These are phyloP conservation scores for Papiliotrema nemorosa DNA, from an alignment of 1,284 basidiomycete genomes.

Conservation along the genomic window DNA sequence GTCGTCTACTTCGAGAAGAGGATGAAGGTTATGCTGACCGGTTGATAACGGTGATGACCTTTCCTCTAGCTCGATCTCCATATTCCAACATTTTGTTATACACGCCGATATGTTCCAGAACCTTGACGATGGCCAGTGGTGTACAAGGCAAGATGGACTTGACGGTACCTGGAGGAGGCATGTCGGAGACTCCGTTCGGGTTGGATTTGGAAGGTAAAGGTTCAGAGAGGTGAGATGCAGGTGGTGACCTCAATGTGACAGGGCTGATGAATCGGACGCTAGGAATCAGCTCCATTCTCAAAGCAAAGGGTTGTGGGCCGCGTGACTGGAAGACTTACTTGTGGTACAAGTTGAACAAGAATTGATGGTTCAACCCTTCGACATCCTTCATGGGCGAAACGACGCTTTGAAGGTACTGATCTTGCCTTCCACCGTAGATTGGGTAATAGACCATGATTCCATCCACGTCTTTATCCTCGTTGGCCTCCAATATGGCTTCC, in stretches of 20 bases:
- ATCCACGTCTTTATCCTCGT: conserved; percentile 77
- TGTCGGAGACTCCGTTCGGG: conserved; percentile 47
- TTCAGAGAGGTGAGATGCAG: conserved; percentile 35
- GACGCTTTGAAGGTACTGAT: conserved; percentile 81
- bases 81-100: conserved; percentile 90
- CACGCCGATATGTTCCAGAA: conserved; percentile 81
- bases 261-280: conserved; percentile 65
- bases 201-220: conserved; percentile 29
- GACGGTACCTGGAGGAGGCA: conserved; percentile 58
- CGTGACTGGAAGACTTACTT: conserved; percentile 57
- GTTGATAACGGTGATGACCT: conserved; percentile 91
- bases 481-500: conserved; percentile 91
- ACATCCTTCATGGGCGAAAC: conserved; percentile 94
- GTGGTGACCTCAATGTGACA: conserved; percentile 45
- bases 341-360: conserved; percentile 95
- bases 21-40: conserved; percentile 55
- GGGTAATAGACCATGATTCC: conserved; percentile 99
- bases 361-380: conserved; percentile 93
- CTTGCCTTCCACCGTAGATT: conserved; percentile 84
- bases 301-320: not conserved
- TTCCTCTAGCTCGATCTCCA: conserved; percentile 91
- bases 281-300: not conserved
- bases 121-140: conserved; percentile 93
- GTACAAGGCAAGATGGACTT: conserved; percentile 88
- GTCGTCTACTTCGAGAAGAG: conserved; percentile 5